phyloP scores from a whole-genome alignment of 129 eudicot species.

The Dittrichia graveolens region DNA sequence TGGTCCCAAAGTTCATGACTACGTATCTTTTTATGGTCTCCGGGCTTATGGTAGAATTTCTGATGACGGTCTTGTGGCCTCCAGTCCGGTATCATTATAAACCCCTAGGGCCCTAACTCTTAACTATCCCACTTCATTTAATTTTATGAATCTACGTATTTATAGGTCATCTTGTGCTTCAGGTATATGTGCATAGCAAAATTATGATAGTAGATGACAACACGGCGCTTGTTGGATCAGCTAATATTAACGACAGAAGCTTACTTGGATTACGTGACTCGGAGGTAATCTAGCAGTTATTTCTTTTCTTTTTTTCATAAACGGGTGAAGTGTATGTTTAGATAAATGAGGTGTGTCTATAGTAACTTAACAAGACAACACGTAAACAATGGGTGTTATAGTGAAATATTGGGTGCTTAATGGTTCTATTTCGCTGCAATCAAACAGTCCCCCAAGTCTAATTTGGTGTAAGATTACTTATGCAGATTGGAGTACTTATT shows the following conservation, averaged over 20 bases:
- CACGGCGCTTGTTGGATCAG: conserved; percentile 80
- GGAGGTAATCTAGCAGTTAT: conserved; percentile 49
- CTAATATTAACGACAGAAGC: conserved; percentile 94
- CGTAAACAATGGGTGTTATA: no score
- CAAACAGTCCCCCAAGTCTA: background rate
- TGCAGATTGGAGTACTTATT: conserved; percentile 86
- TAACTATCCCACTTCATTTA: background rate
- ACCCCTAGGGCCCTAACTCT: background rate
- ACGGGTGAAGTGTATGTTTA: no score
- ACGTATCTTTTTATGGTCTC: conserved; percentile 94
- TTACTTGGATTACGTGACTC: conserved; percentile 98
- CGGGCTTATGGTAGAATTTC: conserved; percentile 86
- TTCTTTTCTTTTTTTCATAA: no score
- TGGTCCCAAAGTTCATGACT: conserved; percentile 84
- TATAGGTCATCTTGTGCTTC: conserved; percentile 14
- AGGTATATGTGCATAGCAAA: conserved; percentile 98
- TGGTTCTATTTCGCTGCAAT: no score
- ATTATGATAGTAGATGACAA: conserved; percentile 93
- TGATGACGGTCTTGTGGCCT: conserved; percentile 79
- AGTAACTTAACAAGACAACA: no score
- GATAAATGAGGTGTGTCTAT: no score
- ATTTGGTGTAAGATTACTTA: background rate
- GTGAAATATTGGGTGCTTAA: no score
- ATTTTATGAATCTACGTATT: background rate
- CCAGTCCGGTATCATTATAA: conserved; percentile 71